Base-by-base conservation (phyloP, 306 rosid species). In the Fragaria ananassa region DNA sequence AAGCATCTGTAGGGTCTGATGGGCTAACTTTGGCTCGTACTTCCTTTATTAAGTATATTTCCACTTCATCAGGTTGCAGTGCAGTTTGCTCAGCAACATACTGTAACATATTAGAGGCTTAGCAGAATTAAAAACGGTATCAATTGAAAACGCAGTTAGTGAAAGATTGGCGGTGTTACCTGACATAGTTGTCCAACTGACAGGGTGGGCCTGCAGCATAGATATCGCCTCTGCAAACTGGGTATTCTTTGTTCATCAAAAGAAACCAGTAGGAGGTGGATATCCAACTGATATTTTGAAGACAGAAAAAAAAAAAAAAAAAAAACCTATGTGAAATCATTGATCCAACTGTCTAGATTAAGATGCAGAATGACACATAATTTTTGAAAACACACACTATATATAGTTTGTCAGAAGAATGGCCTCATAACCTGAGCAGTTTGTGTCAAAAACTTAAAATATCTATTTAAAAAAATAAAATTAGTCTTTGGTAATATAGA, bases 231-330 rank as follows among this genome's bases (percentile, higher is more conserved):
- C 74, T 79, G 77, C 86, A 91, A 82, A 76, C 82, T 80, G 37
- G 90, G 95, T 61, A 82, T 72, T 37, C 56, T 84, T 85, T 84
- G 84, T 79, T 88, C 87, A 83, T 91, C 88, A 42, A 81, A 50
- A 47, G 96, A 85, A 84, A 87, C 85, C 78, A 93, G 86, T 87
- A 71, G 76, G 78, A 93, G 83, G 81, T 71, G 78, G 57, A 83
- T 60, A 35, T 78, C 81, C 74, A 82, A 50, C 98, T 90, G 91
- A 80, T 75, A 85, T 68, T 58, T 61, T 3, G 35, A 25, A 31
- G 27, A 37, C 6, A 5, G 0, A 2, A 8, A 13, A 27, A 5
- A 31, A 31, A 34, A 2, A 2, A 13, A 27, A 5, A 31, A 31
- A 34, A 31, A 31, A 31, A 31, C 35, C 6, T 35, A 7, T 8